Evolutionary conservation across 2,329 filamentous ascomycete genomes (phyloP), one percentile per base, ranked within the genome.

Genomic region (Westerdykella ornata): DNA sequence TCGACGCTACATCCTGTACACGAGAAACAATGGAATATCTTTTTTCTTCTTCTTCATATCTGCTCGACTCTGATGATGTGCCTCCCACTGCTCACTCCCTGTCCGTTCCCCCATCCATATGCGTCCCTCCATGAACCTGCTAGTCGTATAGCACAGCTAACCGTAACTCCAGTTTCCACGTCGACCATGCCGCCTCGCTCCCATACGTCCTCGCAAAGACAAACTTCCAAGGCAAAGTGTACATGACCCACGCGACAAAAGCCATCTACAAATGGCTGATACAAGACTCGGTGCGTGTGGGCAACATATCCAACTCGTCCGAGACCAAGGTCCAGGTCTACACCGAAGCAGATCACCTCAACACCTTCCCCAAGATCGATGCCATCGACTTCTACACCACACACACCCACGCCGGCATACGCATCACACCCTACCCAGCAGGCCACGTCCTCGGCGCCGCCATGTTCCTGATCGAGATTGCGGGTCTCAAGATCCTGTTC

Each of bases 201-300:
- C 92, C 92, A 34, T 98, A 97, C 65, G 92, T 98, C 45, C 78
- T 98, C 51, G 86, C 90, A 51, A 98, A 98, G 72, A 97, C 92
- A 29, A 96, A 96, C 67, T 98, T 98, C 73, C 84, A 85, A 51
- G 92, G 92, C 37, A 82, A 89, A 16, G 90, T 97, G 46, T 97
- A 96, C 72, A 98, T 97, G 90, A 98, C 92, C 38, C 92, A 98
- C 72, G 88, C 92, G 1, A 98, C 92, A 35, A 97, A 98, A 68
- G 92, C 92, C 56, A 98, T 98, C 64, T 98, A 98, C 77, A 97
- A 97, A 70, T 97, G 92, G 90, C 80, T 97, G 38, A 96, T 97
- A 48, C 88, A 95, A 67, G 92, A 98, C 68, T 94, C 88, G 52
- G 87, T 98, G 34, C 83, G 92, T 44, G 89, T 98, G 20, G 84